These are phyloP conservation scores for Plantago coronopus DNA, from an alignment of 305 asterid species.

Conservation along the genomic window DNA sequence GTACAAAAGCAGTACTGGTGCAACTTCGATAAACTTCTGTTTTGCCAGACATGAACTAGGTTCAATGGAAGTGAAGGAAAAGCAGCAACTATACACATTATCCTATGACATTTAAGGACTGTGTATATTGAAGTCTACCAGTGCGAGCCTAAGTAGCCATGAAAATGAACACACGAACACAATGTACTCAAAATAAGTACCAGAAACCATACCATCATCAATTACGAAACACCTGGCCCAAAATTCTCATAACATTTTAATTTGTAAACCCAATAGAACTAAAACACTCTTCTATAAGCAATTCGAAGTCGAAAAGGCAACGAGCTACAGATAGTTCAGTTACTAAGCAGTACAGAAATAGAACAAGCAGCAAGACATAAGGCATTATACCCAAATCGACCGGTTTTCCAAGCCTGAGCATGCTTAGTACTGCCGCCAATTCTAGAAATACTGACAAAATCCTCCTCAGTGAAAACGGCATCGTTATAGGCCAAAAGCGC, in stretches of 20 bases:
- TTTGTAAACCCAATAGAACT: no score
- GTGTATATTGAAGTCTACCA: no score
- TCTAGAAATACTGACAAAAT: slow-evolving; percentile 86
- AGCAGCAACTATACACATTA: neutral
- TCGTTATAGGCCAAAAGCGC: slow-evolving; percentile 85
- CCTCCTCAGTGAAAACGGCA: slow-evolving; percentile 86
- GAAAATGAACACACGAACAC: no score
- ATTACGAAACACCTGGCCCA: no score
- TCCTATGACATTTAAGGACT: no score
- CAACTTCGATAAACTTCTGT: neutral
- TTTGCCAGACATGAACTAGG: neutral
- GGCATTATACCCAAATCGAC: slow-evolving; percentile 73
- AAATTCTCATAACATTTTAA: no score
- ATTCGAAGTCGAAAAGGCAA: no score
- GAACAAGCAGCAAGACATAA: neutral
- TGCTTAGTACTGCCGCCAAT: slow-evolving; percentile 92
- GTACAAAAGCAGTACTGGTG: neutral
- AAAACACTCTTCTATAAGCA: no score
- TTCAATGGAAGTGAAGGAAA: neutral
- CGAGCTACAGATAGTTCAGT: no score
- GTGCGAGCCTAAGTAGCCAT: no score
- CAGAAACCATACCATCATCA: no score
- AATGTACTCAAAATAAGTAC: no score
- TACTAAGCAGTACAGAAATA: neutral
- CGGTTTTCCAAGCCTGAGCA: slow-evolving; percentile 84